Evolutionary conservation across 164 flowering plant species (phyloP), one percentile per base, ranked within the genome.

Genomic region (Kingdonia uniflora): DNA sequence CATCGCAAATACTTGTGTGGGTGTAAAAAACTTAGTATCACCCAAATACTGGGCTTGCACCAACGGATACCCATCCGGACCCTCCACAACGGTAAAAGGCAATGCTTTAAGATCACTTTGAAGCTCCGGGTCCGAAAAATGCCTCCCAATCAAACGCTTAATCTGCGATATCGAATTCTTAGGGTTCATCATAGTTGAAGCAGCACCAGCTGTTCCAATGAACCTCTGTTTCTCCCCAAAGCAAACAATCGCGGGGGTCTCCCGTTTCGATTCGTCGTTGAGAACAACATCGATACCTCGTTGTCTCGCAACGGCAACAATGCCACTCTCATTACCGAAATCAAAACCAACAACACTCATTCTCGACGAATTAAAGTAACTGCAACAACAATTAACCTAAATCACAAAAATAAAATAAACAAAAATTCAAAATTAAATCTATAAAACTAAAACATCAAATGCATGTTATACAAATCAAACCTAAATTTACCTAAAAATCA

Each of bases 281-380:
- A 89, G 95, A 19, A 89, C 97, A 19, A 89, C 97, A 64, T 90
- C 97, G 20, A 90, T 90, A 12, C 95, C 97, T 42, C 95, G 69
- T 58, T 90, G 97, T 67, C 95, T 71, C 6, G 95, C 97, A 58
- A 90, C 97, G 23, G 94, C 97, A 50, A 86, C 94, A 63, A 90
- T 73, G 69, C 95, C 63, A 62, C 80, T 90, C 78, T 90, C 97
- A 54, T 90, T 90, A 10, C 97, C 97, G 25, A 90, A 70, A 71
- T 90, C 97, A 67, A 90, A 87, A 42, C 97, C 97, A 14, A 90
- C 97, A 46, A 90, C 97, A 49, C 97, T 90, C 97, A 90, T 90
- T 47, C 71, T 86, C 23, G 33, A 23, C 51, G 17, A 23, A 7
- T 20, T 21, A 0, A 47, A 8, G 8, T 29, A 29, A 8, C 35